Evolutionary conservation across 495 filamentous ascomycete species (phyloP).

Genomic region (Penicillium psychrofluorescens): DNA sequence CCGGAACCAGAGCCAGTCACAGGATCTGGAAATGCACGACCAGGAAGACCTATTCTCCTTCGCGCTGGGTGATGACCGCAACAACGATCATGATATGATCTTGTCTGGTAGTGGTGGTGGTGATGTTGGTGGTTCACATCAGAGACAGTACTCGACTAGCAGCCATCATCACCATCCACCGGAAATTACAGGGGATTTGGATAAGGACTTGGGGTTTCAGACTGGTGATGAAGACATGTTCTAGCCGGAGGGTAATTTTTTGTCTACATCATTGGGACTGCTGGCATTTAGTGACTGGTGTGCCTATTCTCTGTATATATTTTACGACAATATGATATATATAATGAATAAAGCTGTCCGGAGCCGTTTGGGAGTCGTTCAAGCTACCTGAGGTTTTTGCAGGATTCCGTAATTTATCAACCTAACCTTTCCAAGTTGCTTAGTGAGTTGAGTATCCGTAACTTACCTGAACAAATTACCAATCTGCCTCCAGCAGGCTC

Average conservation of each 20-base stretch:
- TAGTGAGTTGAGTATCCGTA: too few relatives aligned
- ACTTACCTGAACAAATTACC: too few relatives aligned
- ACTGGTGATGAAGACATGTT: slow-evolving; percentile 31
- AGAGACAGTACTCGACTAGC: slow-evolving; percentile 3
- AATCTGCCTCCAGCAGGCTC: too few relatives aligned
- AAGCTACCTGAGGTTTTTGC: too few relatives aligned
- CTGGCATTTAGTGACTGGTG: not conserved
- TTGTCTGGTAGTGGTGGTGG: too few relatives aligned
- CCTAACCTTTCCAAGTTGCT: too few relatives aligned
- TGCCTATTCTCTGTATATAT: slow-evolving; percentile 1
- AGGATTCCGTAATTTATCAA: too few relatives aligned
- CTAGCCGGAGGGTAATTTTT: slow-evolving; percentile 2
- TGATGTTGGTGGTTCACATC: not conserved
- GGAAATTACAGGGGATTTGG: slow-evolving; percentile 37
- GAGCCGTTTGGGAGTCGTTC: too few relatives aligned
- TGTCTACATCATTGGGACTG: not conserved
- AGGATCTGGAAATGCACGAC: not conserved
- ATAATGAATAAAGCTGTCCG: too few relatives aligned
- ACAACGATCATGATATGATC: not conserved
- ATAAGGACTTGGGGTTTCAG: slow-evolving; percentile 31
- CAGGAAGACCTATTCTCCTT: slow-evolving; percentile 22
- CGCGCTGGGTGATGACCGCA: slow-evolving; percentile 8
- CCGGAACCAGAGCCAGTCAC: not conserved
- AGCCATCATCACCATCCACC: slow-evolving; percentile 7
- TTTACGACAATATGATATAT: too few relatives aligned